Evolutionary conservation across 164 flowering plant genomes (phyloP).

Genomic region (Pachysandra terminalis): DNA sequence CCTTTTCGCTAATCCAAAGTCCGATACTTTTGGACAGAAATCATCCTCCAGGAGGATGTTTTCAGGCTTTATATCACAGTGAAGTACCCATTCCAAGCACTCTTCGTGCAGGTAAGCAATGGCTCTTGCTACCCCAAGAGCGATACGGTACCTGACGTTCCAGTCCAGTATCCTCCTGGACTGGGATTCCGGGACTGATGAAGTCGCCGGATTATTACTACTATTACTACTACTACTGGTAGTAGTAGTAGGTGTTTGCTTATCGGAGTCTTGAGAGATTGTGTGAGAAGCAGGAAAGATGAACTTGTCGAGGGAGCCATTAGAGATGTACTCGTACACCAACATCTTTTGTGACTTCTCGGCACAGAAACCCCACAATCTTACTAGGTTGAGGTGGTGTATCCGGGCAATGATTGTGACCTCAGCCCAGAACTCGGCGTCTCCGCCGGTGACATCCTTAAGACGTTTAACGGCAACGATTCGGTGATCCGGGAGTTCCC

Average conservation of each 20-base stretch:
- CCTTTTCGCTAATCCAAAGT: constrained; percentile 75
- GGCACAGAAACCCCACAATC: constrained; percentile 81
- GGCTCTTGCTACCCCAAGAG: constrained; percentile 56
- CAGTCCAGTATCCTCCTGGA: constrained; percentile 43
- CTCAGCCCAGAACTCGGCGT: constrained; percentile 82
- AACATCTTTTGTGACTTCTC: constrained; percentile 65
- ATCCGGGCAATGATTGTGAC: constrained; percentile 77
- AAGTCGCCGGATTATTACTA: too few relatives aligned
- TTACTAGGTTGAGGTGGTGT: constrained; percentile 80
- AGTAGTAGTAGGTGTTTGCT: too few relatives aligned
- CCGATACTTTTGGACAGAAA: constrained; percentile 77
- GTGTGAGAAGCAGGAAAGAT: constrained; percentile 31
- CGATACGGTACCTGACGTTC: constrained; percentile 48
- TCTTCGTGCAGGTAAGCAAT: constrained; percentile 67
- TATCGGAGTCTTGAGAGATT: background rate
- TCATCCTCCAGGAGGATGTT: constrained; percentile 78
- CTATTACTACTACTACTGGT: too few relatives aligned
- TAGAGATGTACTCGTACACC: constrained; percentile 61
- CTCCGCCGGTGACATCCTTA: constrained; percentile 47
- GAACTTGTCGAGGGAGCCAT: constrained; percentile 56
- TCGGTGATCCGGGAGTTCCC: constrained; percentile 55
- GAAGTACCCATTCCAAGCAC: constrained; percentile 74
- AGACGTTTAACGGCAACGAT: constrained; percentile 64
- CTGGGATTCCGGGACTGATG: too few relatives aligned
- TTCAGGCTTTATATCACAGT: constrained; percentile 83